phyloP scores from a whole-genome alignment of 441 rosid species.

The Pelargonium myrrhifolium region DNA sequence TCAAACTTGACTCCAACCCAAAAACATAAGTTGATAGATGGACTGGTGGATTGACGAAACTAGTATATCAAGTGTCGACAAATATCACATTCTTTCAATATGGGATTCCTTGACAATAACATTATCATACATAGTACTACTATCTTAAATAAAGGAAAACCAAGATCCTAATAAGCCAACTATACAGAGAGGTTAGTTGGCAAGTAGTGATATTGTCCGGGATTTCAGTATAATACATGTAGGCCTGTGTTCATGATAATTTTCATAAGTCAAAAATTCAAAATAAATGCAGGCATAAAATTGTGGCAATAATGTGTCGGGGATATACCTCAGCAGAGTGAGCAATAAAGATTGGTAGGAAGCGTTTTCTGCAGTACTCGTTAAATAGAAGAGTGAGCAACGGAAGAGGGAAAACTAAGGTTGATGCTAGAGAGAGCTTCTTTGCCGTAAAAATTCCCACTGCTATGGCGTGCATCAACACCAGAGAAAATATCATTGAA shows the following conservation, averaged over 20 bases:
- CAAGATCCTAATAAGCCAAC: background rate
- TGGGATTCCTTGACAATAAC: too few relatives aligned
- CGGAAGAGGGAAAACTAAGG: constrained; percentile 69
- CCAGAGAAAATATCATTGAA: constrained; percentile 77
- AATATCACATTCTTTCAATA: too few relatives aligned
- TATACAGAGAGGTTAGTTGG: background rate
- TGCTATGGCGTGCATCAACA: constrained; percentile 90
- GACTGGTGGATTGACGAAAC: too few relatives aligned
- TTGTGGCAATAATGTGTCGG: too few relatives aligned
- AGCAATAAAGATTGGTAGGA: constrained; percentile 67
- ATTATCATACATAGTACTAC: background rate
- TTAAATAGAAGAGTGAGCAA: constrained; percentile 78
- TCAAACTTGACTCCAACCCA: too few relatives aligned
- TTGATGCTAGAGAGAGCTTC: constrained; percentile 67
- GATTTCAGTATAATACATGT: background rate
- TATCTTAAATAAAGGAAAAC: too few relatives aligned
- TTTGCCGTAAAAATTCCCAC: constrained; percentile 71
- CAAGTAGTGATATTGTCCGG: background rate
- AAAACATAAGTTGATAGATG: too few relatives aligned
- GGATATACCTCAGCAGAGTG: constrained; percentile 76
- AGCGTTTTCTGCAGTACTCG: constrained; percentile 92
- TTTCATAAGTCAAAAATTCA: too few relatives aligned
- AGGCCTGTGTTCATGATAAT: too few relatives aligned
- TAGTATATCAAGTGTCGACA: too few relatives aligned
- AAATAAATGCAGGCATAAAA: too few relatives aligned